Evolutionary conservation across 108 stramenopile genomes (phyloP).

Genomic region (Stephanodiscus triporus): DNA sequence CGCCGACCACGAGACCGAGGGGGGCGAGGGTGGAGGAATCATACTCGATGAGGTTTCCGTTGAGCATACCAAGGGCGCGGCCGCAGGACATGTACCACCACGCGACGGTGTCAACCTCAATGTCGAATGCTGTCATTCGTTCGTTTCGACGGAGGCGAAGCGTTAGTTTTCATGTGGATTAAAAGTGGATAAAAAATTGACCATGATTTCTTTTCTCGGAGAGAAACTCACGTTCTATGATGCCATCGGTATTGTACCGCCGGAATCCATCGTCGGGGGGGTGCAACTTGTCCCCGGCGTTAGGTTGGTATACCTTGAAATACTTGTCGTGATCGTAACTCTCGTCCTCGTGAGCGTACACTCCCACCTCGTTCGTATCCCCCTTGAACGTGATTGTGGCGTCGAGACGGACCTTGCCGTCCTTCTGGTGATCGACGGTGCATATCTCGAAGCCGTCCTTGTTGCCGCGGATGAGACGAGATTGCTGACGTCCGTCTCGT

Average conservation of each 20-base stretch:
- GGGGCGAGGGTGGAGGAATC: slow-evolving; percentile 89
- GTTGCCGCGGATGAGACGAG: slow-evolving; percentile 86
- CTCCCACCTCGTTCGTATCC: slow-evolving; percentile 61
- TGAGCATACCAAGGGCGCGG: slow-evolving; percentile 88
- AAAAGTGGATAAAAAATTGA: background rate
- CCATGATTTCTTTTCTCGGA: background rate
- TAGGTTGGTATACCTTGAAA: slow-evolving; percentile 70
- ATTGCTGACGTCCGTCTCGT: slow-evolving; percentile 87
- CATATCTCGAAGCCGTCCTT: slow-evolving; percentile 85
- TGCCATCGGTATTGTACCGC: slow-evolving; percentile 51
- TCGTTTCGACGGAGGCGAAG: background rate
- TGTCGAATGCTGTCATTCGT: slow-evolving; percentile 40
- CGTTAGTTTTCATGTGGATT: background rate
- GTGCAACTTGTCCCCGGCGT: slow-evolving; percentile 59
- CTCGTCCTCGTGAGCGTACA: slow-evolving; percentile 80
- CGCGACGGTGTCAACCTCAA: slow-evolving; percentile 58
- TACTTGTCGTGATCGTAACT: slow-evolving; percentile 78
- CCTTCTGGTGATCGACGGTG: slow-evolving; percentile 89
- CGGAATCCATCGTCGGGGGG: slow-evolving; percentile 61
- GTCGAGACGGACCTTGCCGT: slow-evolving; percentile 68
- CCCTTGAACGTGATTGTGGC: slow-evolving; percentile 59
- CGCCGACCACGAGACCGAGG: slow-evolving; percentile 89
- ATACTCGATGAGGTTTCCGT: slow-evolving; percentile 93
- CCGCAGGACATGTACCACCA: slow-evolving; percentile 97
- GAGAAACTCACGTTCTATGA: slow-evolving; percentile 39